Percentiles rank a stretch among this genome's conserved stretches.
Evolutionary conservation across 805 yeast genomes (phyloP).

Genomic region (Wickerhamomyces chambardii): DNA sequence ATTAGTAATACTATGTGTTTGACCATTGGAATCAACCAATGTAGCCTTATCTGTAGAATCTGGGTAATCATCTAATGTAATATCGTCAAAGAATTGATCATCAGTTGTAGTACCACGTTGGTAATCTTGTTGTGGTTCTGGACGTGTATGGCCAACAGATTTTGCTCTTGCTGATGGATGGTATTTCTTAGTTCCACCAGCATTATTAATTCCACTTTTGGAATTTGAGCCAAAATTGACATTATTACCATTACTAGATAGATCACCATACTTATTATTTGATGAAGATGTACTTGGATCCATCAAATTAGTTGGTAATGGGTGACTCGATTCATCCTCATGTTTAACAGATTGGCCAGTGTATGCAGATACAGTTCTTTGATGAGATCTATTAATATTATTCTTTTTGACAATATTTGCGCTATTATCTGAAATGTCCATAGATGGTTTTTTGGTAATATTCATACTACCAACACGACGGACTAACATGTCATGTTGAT

Average conservation of each 20-base stretch:
- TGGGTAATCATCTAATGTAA: slow-evolving; percentile 48
- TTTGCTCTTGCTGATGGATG: slow-evolving; percentile 89
- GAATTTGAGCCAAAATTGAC: background rate
- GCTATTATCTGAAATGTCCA: background rate
- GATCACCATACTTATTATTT: slow-evolving; percentile 1
- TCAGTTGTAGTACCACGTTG: slow-evolving; percentile 26
- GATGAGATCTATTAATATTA: slow-evolving; percentile 9
- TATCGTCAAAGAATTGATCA: slow-evolving; percentile 42
- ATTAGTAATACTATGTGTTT: slow-evolving; percentile 1
- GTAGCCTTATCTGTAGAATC: slow-evolving; percentile 9
- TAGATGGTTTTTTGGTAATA: slow-evolving; percentile 8
- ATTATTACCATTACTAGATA: background rate
- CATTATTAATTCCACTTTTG: slow-evolving; percentile 7
- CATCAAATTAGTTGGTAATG: background rate
- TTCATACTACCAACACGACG: slow-evolving; percentile 18
- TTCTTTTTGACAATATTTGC: background rate
- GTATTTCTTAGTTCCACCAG: slow-evolving; percentile 16
- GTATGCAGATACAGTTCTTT: slow-evolving; percentile 20
- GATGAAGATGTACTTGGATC: background rate
- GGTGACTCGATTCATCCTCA: background rate
- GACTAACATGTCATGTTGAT: slow-evolving; percentile 7
- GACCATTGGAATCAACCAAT: slow-evolving; percentile 7
- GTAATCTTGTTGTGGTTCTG: slow-evolving; percentile 32
- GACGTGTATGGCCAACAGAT: slow-evolving; percentile 74
- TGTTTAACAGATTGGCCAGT: slow-evolving; percentile 4